Evolutionary conservation across 106 monocot genomes (phyloP).

Genomic region (Cymbidium sinense): DNA sequence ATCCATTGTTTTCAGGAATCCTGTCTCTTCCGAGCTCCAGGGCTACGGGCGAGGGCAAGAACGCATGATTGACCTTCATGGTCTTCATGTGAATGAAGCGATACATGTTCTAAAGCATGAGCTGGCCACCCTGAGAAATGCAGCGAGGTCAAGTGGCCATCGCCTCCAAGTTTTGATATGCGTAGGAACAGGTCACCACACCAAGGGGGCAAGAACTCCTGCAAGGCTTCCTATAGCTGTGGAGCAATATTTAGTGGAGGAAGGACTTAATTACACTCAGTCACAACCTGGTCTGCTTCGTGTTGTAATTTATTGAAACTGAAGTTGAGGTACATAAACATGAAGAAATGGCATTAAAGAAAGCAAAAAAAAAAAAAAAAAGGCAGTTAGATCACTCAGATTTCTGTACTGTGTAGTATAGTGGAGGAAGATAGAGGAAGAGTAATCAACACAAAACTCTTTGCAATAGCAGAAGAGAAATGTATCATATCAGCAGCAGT

Average conservation of each 20-base stretch:
- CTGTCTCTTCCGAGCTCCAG: slow-evolving; percentile 26
- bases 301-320: slow-evolving; percentile 63
- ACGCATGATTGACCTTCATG: slow-evolving; percentile 75
- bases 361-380: slow-evolving; percentile 8
- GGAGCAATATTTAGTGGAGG: slow-evolving; percentile 68
- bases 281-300: slow-evolving; percentile 78
- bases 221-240: slow-evolving; percentile 68
- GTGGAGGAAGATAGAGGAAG: slow-evolving; percentile 1
- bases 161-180: slow-evolving; percentile 68
- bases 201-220: slow-evolving; percentile 64
- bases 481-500: slow-evolving; percentile 9
- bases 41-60: slow-evolving; percentile 33
- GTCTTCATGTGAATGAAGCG: slow-evolving; percentile 82
- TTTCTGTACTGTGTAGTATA: slow-evolving; percentile 6
- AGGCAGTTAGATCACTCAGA: neutral
- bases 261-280: slow-evolving; percentile 60
- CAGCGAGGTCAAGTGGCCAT: slow-evolving; percentile 49
- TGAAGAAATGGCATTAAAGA: neutral
- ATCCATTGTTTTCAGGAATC: slow-evolving; percentile 37
- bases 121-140: slow-evolving; percentile 43
- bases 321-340: neutral
- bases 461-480: neutral
- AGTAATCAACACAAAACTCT: neutral
- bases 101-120: slow-evolving; percentile 83
- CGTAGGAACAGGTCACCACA: slow-evolving; percentile 82